These are phyloP conservation scores for Alloascoidea hylecoeti DNA, from an alignment of 805 yeast genomes.

Conservation along the genomic window DNA sequence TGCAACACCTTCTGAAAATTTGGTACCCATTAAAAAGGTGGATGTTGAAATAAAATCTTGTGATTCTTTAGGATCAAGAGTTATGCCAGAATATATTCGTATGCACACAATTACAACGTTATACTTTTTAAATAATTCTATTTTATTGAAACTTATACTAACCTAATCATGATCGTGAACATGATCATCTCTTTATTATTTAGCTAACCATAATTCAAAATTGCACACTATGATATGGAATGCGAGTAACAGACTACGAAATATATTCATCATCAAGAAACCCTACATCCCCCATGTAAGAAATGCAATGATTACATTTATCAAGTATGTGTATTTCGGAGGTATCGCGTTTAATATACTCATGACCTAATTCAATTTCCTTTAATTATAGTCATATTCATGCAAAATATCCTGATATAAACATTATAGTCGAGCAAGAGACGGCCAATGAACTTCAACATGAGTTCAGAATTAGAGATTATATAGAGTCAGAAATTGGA, in stretches of 20 bases:
- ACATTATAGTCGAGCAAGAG: conserved; percentile 60
- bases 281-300: conserved; percentile 62
- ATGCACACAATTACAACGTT: neutral
- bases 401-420: conserved; percentile 50
- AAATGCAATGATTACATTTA: conserved; percentile 50
- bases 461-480: conserved; percentile 8
- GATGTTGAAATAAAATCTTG: neutral
- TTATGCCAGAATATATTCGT: neutral
- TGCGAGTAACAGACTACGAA: no score
- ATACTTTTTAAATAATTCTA: neutral
- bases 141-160: no score
- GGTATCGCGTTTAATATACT: conserved; percentile 2
- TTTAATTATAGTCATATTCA: conserved; percentile 41
- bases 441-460: conserved; percentile 51
- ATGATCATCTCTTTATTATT: no score
- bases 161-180: no score
- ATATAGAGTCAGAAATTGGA: conserved; percentile 6
- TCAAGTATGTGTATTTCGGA: conserved; percentile 15
- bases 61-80: neutral
- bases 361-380: no score
- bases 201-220: conserved; percentile 1
- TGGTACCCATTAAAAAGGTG: no score
- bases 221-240: conserved; percentile 42
- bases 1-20: no score
- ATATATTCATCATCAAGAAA: conserved; percentile 71